Conservation (phyloP, 225 moss, liverwort and hornwort species). For the Takakia lepidozioides region DNA sequence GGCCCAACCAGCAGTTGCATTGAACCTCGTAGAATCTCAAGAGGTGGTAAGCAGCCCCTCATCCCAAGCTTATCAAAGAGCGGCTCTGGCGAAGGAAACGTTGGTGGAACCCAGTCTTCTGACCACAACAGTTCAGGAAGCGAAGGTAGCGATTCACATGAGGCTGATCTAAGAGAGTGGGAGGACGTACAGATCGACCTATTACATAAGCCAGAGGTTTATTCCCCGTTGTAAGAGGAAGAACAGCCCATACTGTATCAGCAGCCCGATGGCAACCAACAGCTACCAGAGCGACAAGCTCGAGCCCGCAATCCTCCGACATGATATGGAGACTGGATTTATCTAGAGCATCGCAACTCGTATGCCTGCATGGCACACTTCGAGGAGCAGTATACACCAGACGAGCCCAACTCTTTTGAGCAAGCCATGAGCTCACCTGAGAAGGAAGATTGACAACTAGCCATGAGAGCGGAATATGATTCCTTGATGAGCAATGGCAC, state of each 20-base stretch:
- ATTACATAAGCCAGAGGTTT: too few relatives aligned
- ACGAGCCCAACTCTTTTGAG: not conserved
- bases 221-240: too few relatives aligned
- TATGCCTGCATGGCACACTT: conserved; percentile 1
- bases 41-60: too few relatives aligned
- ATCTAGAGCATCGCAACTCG: not conserved
- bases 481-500: conserved; percentile 1
- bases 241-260: not conserved
- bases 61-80: too few relatives aligned
- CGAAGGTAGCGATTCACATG: too few relatives aligned
- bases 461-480: conserved; percentile 5
- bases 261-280: not conserved
- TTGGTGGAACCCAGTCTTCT: too few relatives aligned
- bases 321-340: conserved; percentile 1
- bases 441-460: not conserved
- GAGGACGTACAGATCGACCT: too few relatives aligned
- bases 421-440: not conserved
- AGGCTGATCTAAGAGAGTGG: too few relatives aligned
- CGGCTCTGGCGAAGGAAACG: too few relatives aligned
- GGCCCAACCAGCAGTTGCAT: too few relatives aligned
- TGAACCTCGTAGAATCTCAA: too few relatives aligned
- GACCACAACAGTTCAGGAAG: too few relatives aligned
- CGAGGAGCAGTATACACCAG: not conserved
- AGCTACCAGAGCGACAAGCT: not conserved
- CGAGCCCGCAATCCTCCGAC: not conserved